phyloP scores from a whole-genome alignment of 202 grass and related monocot genomes.

The Zoysia matrella region DNA sequence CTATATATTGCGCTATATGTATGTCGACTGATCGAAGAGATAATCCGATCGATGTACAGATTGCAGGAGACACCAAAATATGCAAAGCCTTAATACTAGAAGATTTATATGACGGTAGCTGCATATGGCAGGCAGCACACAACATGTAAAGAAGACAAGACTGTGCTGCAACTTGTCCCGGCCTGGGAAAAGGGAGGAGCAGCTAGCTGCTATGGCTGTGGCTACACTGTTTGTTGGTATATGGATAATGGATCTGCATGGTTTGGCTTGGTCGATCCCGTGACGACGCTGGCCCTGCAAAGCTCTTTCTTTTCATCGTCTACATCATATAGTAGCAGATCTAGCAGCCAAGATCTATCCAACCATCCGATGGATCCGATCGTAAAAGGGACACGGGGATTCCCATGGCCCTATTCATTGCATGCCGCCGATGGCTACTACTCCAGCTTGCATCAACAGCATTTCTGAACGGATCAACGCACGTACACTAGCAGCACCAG shows the following conservation, averaged over 20 bases:
- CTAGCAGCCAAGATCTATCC: slow-evolving; percentile 1
- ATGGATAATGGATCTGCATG: not conserved
- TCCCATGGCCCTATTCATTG: slow-evolving; percentile 46
- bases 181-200: not conserved
- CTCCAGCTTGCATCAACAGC: too few relatives aligned
- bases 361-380: not conserved
- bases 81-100: too few relatives aligned
- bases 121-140: not conserved
- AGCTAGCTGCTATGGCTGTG: not conserved
- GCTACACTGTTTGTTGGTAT: slow-evolving; percentile 16
- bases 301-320: not conserved
- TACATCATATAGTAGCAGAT: too few relatives aligned
- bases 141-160: not conserved
- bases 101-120: too few relatives aligned
- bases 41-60: too few relatives aligned
- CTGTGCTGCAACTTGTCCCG: not conserved
- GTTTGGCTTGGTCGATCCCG: slow-evolving; percentile 30
- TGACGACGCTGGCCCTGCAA: slow-evolving; percentile 20
- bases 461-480: not conserved
- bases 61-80: too few relatives aligned
- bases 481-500: not conserved
- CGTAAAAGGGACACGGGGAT: slow-evolving; percentile 50
- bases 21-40: too few relatives aligned
- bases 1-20: too few relatives aligned
- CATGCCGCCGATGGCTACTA: not conserved